Percentiles rank a stretch among this genome's conserved stretches.
Evolutionary conservation across 306 rosid genomes (phyloP).

Genomic region (Pterocarpus macrocarpus): DNA sequence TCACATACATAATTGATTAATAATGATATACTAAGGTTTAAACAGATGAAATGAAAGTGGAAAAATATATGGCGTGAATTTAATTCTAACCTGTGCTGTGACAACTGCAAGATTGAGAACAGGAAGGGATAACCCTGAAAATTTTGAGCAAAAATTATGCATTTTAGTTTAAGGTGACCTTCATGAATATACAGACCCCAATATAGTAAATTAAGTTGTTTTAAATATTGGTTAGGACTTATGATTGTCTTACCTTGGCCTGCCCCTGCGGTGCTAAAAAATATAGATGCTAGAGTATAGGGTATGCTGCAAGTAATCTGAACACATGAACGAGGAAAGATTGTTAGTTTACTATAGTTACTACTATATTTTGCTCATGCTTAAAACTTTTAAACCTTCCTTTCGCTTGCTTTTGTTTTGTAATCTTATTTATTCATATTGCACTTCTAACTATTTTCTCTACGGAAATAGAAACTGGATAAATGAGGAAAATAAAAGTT

Average conservation of each 20-base stretch:
- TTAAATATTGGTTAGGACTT: too few relatives aligned
- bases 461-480: too few relatives aligned
- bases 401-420: too few relatives aligned
- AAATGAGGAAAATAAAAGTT: too few relatives aligned
- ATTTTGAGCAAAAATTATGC: background rate
- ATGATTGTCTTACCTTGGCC: background rate
- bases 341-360: background rate
- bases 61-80: background rate
- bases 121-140: background rate
- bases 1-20: background rate
- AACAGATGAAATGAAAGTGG: background rate
- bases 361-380: background rate
- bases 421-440: too few relatives aligned
- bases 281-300: background rate
- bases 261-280: background rate
- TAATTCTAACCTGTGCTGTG: background rate
- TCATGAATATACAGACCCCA: too few relatives aligned
- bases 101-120: background rate
- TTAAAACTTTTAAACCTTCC: too few relatives aligned
- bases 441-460: too few relatives aligned
- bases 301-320: background rate
- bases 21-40: background rate
- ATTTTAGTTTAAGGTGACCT: background rate
- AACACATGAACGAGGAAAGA: background rate
- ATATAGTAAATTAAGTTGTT: too few relatives aligned